Base-by-base conservation (phyloP, 2,329 filamentous ascomycete genomes). In the Ophiostoma montium region DNA sequence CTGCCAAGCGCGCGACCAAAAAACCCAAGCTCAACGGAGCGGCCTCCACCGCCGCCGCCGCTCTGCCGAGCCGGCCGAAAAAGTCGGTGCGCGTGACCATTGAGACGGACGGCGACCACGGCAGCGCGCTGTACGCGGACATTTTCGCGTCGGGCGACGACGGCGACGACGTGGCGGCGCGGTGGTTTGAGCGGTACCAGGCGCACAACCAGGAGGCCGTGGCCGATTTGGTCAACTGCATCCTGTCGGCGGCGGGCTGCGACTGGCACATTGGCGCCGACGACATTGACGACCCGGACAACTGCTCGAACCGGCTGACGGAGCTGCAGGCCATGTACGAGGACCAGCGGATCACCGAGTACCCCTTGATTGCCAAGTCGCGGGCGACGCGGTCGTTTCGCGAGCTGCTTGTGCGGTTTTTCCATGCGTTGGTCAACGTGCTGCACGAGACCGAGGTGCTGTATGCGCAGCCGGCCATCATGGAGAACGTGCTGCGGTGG, bases 401-500 rank as follows among this genome's bases (percentile, higher is more conserved):
- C 55, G 75, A 83, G 35, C 74, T 82, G 43, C 71, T 98, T 15
- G 73, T 84, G 47, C 77, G 78, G 53, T 95, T 96, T 66, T 88
- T 95, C 63, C 69, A 78, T 53, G 74, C 82, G 0, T 70, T 96
- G 19, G 75, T 95, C 56, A 76, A 77, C 56, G 78, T 86, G 6
- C 74, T 95, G 46, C 86, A 94, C 59, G 80, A 87, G 57, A 84
- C 84, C n/a, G 84, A 84, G 21, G 67, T 86, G 18, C 68, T 98
- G 46, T 94, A 94, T 67, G 79, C 76, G 41, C 84, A 94, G 54
- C 67, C 71, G 33, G 75, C 82, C 30, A 70, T 98, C 46, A 79
- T 94, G 59, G 88, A 95, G 62, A 95, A 94, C 60, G 76, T 96
- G 44, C 80, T 88, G 57, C 75, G 86, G 51, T 98, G 92, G 92